Percentiles rank a stretch among this genome's conserved stretches.
phyloP scores from a whole-genome alignment of 2,329 filamentous ascomycete species.

The Penicillium capsulatum region DNA sequence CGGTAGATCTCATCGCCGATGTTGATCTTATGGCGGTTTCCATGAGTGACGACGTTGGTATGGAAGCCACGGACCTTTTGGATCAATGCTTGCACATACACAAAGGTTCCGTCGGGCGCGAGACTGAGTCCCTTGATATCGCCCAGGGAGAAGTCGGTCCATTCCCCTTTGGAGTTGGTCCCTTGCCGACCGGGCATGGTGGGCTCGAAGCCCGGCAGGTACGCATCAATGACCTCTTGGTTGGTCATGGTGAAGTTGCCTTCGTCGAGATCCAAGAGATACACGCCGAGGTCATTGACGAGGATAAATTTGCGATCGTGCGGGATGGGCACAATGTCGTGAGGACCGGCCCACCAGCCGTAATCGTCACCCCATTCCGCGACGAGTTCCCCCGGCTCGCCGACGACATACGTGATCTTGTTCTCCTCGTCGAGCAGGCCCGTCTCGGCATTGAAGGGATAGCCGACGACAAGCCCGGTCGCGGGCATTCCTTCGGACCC shows the following conservation, averaged over 20 bases:
- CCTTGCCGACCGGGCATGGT: constrained; percentile 23
- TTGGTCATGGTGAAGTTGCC: constrained; percentile 13
- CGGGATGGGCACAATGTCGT: constrained; percentile 25
- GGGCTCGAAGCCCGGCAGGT: constrained; percentile 23
- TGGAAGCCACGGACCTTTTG: constrained; percentile 17
- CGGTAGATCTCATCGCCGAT: constrained; percentile 25
- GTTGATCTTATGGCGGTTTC: constrained; percentile 16
- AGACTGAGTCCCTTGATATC: constrained; percentile 25
- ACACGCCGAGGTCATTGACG: constrained; percentile 20
- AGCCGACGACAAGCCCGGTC: constrained; percentile 18
- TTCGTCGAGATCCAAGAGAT: constrained; percentile 19
- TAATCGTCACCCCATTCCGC: constrained; percentile 23
- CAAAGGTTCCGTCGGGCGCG: constrained; percentile 21
- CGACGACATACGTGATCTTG: constrained; percentile 12
- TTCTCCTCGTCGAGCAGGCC: constrained; percentile 15
- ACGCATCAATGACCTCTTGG: constrained; percentile 16
- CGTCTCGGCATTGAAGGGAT: constrained; percentile 20
- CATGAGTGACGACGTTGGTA: constrained; percentile 21
- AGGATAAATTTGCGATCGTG: constrained; percentile 24
- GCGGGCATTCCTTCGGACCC: constrained; percentile 21
- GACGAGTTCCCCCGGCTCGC: constrained; percentile 14
- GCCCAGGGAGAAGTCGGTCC: constrained; percentile 18
- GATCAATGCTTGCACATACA: constrained; percentile 25
- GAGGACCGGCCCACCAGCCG: constrained; percentile 23
- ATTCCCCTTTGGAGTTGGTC: constrained; percentile 14